These are phyloP conservation scores for Corymbia calophylla DNA, from an alignment of 441 rosid genomes.

Conservation along the genomic window DNA sequence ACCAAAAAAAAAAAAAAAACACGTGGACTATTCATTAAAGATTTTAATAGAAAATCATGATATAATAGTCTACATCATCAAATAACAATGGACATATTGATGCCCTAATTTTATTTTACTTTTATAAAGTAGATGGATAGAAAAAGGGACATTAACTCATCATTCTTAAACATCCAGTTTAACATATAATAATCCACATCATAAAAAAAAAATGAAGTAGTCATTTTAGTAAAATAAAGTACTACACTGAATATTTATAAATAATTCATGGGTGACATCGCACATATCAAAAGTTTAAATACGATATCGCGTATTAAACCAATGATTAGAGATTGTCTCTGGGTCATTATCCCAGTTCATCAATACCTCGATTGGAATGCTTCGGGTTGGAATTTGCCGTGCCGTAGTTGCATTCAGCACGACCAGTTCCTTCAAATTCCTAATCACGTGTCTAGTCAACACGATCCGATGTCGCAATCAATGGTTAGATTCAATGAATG, in stretches of 20 bases:
- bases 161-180: not conserved
- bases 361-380: not conserved
- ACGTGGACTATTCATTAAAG: accelerated
- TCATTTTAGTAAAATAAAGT: not conserved
- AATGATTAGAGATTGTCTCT: too few relatives aligned
- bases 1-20: not conserved
- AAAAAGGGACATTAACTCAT: not conserved
- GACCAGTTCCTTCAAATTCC: not conserved
- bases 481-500: not conserved
- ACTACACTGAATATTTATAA: not conserved
- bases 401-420: not conserved
- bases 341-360: not conserved
- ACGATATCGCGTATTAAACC: too few relatives aligned
- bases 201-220: accelerated
- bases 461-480: not conserved
- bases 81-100: accelerated
- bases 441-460: not conserved
- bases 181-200: not conserved
- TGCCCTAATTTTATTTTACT: not conserved
- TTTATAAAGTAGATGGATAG: not conserved
- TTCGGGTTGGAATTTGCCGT: not conserved
- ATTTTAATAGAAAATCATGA: not conserved
- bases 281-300: accelerated
- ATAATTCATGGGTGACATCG: not conserved
- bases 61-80: not conserved